A percentile compares a stretch with the other conserved stretches of the same genome.
These are phyloP conservation scores for Blastocystis sp. DNA, from an alignment of 352 stramenopile genomes.

Conservation along the genomic window DNA sequence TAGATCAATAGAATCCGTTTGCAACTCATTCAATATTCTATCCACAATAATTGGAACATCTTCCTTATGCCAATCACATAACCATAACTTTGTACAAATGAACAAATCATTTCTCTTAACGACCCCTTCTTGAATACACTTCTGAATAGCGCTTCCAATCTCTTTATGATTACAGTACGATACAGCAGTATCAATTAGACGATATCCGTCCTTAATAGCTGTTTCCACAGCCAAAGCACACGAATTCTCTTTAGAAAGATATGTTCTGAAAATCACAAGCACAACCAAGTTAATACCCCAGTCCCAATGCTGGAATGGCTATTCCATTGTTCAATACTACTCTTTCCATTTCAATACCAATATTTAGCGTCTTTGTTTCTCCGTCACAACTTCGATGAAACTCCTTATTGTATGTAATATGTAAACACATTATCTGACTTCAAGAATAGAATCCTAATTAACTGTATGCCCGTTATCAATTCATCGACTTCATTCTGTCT, in stretches of 20 bases:
- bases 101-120: constrained; percentile 62
- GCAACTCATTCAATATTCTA: background rate
- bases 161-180: constrained; percentile 71
- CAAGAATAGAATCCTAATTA: too few relatives aligned
- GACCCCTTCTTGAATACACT: constrained; percentile 60
- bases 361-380: too few relatives aligned
- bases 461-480: too few relatives aligned
- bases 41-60: constrained; percentile 70
- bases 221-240: constrained; percentile 63
- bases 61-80: constrained; percentile 69
- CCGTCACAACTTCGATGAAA: too few relatives aligned
- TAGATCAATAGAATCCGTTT: constrained; percentile 51
- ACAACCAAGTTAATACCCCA: background rate
- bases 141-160: constrained; percentile 67
- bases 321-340: constrained; percentile 52
- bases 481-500: too few relatives aligned
- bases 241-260: background rate
- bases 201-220: constrained; percentile 67
- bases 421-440: too few relatives aligned
- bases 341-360: too few relatives aligned
- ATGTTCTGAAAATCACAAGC: background rate
- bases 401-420: too few relatives aligned
- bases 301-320: constrained; percentile 31
- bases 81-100: constrained; percentile 63
- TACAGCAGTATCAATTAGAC: constrained; percentile 70